Base-by-base conservation (phyloP, 768 basidiomycete species). In the Mycena epipterygia region DNA sequence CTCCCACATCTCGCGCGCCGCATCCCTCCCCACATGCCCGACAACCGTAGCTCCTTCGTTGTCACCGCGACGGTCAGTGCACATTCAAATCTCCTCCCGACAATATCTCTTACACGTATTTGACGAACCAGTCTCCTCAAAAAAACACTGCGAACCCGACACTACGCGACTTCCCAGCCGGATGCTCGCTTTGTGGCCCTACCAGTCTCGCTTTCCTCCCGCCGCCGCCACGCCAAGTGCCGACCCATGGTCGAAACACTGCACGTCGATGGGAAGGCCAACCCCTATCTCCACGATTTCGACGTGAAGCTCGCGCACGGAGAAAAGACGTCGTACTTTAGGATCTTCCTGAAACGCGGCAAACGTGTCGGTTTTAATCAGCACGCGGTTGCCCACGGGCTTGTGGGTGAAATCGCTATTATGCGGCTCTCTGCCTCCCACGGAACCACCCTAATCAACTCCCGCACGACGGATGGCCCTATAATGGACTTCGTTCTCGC, bases 221-320 rank as follows among this genome's bases (percentile, higher is more conserved):
- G 53, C 53, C 33, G 53, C 23, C 53, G n/a, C 53, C 16, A 56
- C 53, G 53, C 53, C n/a, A 23, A 56, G 53, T 56, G 35, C 53
- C 53, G 53, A 3, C 53, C 53, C 53, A 33, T n/a, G n/a, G 25
- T 56, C 53, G 53, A 56, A 35, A 25, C 35, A 9, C 53, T 56
- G 13, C 53, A 56, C 35, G 9, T 37, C n/a, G 53, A 56, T 35
- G 23, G 33, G 25, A 56, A 56, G 53, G 35, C 37, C 53, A 56
- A 56, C 53, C 53, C 53, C 17, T 7, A 56, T 23, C 33, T 56
- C n/a, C 53, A 56, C 35, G 53, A 56, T 23, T 56, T 56, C n/a
- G 30, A 32, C 12, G 53, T 56, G 33, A 56, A 56, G 53, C 53
- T 56, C 21, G 33, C 16, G n/a, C 53, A 56, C n/a, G 53, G 53